These are phyloP conservation scores for Calvatia gigantea DNA, from an alignment of 768 basidiomycete species.

Conservation along the genomic window DNA sequence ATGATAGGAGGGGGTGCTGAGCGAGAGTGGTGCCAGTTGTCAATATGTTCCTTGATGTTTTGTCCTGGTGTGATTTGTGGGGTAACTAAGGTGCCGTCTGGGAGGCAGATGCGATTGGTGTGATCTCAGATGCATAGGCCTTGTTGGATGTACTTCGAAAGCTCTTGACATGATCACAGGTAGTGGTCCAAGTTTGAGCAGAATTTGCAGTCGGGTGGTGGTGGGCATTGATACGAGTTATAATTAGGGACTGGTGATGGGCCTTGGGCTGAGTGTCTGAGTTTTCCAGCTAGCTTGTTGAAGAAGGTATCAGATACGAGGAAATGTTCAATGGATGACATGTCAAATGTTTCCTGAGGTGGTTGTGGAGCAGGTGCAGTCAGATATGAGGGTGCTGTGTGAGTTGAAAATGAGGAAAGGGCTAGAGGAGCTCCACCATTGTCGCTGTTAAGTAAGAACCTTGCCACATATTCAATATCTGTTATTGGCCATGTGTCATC, in stretches of 20 bases:
- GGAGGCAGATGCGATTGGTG: neutral
- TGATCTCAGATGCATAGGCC: neutral
- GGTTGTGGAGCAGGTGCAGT: neutral
- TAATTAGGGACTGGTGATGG: neutral
- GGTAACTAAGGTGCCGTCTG: neutral
- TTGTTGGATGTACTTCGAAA: neutral
- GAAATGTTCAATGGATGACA: no score
- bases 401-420: neutral
- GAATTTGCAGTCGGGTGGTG: neutral
- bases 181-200: neutral
- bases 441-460: neutral
- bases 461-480: neutral
- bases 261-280: neutral
- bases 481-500: neutral
- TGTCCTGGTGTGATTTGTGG: neutral
- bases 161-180: neutral
- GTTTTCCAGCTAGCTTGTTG: neutral
- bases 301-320: no score
- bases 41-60: neutral
- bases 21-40: neutral
- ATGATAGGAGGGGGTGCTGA: neutral
- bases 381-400: neutral
- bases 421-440: neutral
- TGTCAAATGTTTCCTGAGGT: no score
- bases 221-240: neutral